Base-by-base conservation (phyloP, 1,284 basidiomycete species). In the Cutaneotrichosporon mucoides region DNA sequence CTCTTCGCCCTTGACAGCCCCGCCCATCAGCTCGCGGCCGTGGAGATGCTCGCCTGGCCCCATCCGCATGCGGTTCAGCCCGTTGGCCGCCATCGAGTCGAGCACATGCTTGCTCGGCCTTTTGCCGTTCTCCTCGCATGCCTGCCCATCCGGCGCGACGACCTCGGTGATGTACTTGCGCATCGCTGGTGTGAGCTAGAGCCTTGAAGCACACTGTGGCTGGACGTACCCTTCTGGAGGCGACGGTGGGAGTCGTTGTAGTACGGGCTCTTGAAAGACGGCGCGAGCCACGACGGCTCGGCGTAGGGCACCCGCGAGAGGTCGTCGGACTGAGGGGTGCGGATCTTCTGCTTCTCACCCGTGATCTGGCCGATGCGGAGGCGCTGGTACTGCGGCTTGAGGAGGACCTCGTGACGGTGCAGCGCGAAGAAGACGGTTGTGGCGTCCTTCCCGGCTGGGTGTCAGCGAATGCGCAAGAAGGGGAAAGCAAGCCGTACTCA, bases 31-130 rank as follows among this genome's bases (percentile, higher is more conserved):
- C 34, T 83, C 85, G 33, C 86, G 83, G 3, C 92, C 92, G 70
- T 90, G 82, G 37, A 98, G 81, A 71, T 97, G 92, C 70, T 83
- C 82, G 35, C 82, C 82, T 5, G 84, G 84, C 15, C 94, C 94
- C 77, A 97, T 81, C 55, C 92, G 86, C 92, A 96, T 96, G 4
- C 90, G 88, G 73, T 90, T 87, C 59, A 94, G 69, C 91, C 87
- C 87, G 48, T 86, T 63, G 84, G 84, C 5, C 6, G 77, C 76
- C 75, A 79, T 78, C 34, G 70, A 68, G 11, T 76, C 68, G 36
- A 79, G 62, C 13, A 80, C 78, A 42, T 70, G 61, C 58, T 76
- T 75, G 56, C 69, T 72, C 4, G 77, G 86, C 16, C 84, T 82
- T 75, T 90, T 90, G 36, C 89, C 89, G 70, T 87, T 88, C 64